These are phyloP conservation scores for Starmera pachycereana DNA, from an alignment of 805 yeast genomes.

Conservation along the genomic window DNA sequence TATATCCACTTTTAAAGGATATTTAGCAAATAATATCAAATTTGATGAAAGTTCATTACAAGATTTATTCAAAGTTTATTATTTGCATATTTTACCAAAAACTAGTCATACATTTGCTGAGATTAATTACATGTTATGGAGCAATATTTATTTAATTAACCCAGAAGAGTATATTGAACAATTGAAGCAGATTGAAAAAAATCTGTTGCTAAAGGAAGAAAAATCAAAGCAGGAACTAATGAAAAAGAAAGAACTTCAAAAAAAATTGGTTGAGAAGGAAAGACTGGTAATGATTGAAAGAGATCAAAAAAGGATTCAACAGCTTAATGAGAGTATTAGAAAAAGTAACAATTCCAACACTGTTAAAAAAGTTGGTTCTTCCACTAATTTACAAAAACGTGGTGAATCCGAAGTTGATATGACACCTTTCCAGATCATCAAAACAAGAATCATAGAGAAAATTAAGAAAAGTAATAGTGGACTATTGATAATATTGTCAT, in stretches of 20 bases:
- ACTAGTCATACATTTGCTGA: slow-evolving; percentile 11
- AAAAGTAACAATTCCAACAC: too few relatives aligned
- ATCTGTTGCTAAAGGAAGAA: background rate
- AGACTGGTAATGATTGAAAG: too few relatives aligned
- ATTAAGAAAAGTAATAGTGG: slow-evolving; percentile 2
- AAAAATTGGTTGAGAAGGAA: background rate
- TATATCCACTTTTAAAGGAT: slow-evolving; percentile 3
- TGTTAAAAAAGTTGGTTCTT: too few relatives aligned
- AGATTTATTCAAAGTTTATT: slow-evolving; percentile 16
- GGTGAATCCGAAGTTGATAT: background rate
- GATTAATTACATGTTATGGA: slow-evolving; percentile 11
- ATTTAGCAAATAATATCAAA: background rate
- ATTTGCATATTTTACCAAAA: slow-evolving; percentile 11
- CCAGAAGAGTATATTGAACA: slow-evolving; percentile 7
- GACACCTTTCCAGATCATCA: slow-evolving; percentile 9
- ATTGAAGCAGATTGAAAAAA: slow-evolving; percentile 3
- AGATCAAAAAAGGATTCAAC: too few relatives aligned
- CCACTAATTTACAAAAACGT: background rate
- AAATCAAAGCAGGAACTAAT: slow-evolving; percentile 5
- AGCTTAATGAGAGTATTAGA: too few relatives aligned
- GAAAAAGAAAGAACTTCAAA: slow-evolving; percentile 1
- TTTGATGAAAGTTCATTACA: slow-evolving; percentile 3
- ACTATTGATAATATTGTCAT: slow-evolving; percentile 6
- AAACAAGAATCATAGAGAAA: slow-evolving; percentile 5
- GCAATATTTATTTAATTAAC: slow-evolving; percentile 10